Conservation (phyloP, 805 yeast species). For the Pichia cephalocereana region DNA sequence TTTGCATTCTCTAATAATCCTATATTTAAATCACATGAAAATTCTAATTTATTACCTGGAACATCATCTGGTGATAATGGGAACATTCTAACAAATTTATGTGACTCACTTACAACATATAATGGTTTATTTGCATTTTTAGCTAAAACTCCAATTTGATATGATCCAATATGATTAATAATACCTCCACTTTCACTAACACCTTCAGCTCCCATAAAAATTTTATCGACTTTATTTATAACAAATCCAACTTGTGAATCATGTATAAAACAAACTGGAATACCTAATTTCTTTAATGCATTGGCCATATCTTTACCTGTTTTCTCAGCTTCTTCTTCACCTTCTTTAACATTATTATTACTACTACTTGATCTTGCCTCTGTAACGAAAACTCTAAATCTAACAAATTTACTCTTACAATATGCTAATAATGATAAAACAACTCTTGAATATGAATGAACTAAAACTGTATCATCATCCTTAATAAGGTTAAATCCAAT, state of each 20-base stretch:
- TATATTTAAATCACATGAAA: constrained; percentile 26
- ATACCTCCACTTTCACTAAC: constrained; percentile 99
- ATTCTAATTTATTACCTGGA: constrained; percentile 41
- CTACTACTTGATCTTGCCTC: constrained; percentile 72
- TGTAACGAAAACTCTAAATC: constrained; percentile 87
- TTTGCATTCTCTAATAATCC: constrained; percentile 39
- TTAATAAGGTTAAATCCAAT: constrained; percentile 82
- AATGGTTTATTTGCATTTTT: constrained; percentile 86
- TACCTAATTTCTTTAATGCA: constrained; percentile 55
- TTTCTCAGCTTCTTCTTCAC: constrained; percentile 15
- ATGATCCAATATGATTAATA: constrained; percentile 89
- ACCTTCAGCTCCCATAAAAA: constrained; percentile 97
- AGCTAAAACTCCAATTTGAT: constrained; percentile 89
- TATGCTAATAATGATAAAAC: constrained; percentile 65
- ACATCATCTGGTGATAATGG: constrained; percentile 91
- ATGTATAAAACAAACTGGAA: constrained; percentile 81
- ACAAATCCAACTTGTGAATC: constrained; percentile 93
- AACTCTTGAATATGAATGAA: constrained; percentile 89
- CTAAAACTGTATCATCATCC: constrained; percentile 85
- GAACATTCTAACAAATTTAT: constrained; percentile 92
- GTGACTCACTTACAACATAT: constrained; percentile 90
- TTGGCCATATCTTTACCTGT: constrained; percentile 71
- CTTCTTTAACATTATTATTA: constrained; percentile 44
- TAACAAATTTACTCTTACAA: constrained; percentile 68
- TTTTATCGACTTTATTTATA: constrained; percentile 84